Base-by-base conservation (phyloP, 306 rosid genomes). In the Senna tora region DNA sequence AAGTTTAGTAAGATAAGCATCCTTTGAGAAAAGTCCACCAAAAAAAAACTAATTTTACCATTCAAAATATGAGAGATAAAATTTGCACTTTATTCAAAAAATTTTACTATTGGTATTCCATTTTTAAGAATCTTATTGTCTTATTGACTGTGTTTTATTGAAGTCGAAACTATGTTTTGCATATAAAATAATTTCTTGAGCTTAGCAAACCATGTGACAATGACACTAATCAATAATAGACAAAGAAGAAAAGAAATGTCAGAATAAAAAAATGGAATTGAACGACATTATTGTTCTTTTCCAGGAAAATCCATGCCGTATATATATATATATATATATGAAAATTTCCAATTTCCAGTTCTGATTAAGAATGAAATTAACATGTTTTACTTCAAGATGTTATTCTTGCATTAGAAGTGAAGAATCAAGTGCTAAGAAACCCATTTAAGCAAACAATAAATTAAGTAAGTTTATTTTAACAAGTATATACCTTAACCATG, bases 381-480 rank as follows among this genome's bases (percentile, higher is more conserved):
- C 39, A 47, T 72, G 71, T 63, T 53, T 69, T 12, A 22, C 63
- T 32, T 42, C 60, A 12, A 70, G 45, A 39, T 41, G 65, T 25
- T 50, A 22, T 62, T 51, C 42, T 59, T 21, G 13, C 10, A 78
- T 19, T 47, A 25, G 2, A 79, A 73, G 78, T 19, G 43, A 65
- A 78, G 82, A 78, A 72, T 78, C 64, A 15, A 73, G 61, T 65
- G 53, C 38, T 7, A 65, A 7, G 39, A 59, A 71, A 32, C 22
- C 21, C 43, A 46, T 33, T n/a, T 8, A 19, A 20, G 42, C 73
- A 21, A 62, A n/a, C n/a, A n/a, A n/a, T n/a, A 20, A n/a, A n/a
- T 3, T 25, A 55, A 56, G 73, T 21, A 71, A 43, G 2, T 32
- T 63, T 33, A 15, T 22, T 20, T n/a, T n/a, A n/a, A n/a, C n/a